phyloP scores from a whole-genome alignment of 2,329 filamentous ascomycete species.

The Epichloe uncinata region DNA sequence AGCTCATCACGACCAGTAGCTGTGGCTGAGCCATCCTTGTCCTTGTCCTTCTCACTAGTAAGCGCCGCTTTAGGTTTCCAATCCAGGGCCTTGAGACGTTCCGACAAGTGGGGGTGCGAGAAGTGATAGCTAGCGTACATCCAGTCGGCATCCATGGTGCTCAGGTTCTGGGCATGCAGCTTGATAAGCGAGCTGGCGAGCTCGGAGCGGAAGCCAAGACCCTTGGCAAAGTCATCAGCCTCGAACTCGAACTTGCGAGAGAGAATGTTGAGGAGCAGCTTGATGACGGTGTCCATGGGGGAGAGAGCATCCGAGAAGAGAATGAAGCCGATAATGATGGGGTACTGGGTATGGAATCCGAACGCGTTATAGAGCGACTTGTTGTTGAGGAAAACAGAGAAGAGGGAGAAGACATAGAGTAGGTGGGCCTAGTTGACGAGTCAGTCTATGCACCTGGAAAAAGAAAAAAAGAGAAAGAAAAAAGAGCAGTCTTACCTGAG shows the following conservation, averaged over 20 bases:
- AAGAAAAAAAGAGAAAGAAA: background rate
- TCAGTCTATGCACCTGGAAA: background rate
- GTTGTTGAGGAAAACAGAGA: conserved; percentile 97
- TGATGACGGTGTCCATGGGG: conserved; percentile 82
- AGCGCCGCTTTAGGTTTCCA: conserved; percentile 56
- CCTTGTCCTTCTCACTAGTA: conserved; percentile 26
- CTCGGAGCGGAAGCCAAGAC: conserved; percentile 71
- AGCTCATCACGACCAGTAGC: conserved; percentile 63
- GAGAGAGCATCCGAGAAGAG: conserved; percentile 94
- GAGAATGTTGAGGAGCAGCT: conserved; percentile 90
- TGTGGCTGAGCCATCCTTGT: conserved; percentile 40
- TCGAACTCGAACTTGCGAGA: conserved; percentile 93
- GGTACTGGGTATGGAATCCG: conserved; percentile 69
- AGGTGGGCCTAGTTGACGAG: conserved; percentile 56
- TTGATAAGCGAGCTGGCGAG: conserved; percentile 85
- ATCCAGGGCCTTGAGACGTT: conserved; percentile 79
- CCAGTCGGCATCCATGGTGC: conserved; percentile 97
- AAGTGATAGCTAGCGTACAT: conserved; percentile 98
- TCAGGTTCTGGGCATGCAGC: conserved; percentile 95
- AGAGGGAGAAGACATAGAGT: conserved; percentile 92
- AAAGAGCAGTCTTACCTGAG: conserved; percentile 42
- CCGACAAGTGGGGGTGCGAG: conserved; percentile 90
- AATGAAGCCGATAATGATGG: conserved; percentile 94
- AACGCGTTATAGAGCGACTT: conserved; percentile 80
- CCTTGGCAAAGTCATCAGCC: conserved; percentile 79